A percentile compares a stretch with the other conserved stretches of the same genome.
Evolutionary conservation across 2,329 filamentous ascomycete genomes (phyloP).

Genomic region (Diaporthe vaccinii): DNA sequence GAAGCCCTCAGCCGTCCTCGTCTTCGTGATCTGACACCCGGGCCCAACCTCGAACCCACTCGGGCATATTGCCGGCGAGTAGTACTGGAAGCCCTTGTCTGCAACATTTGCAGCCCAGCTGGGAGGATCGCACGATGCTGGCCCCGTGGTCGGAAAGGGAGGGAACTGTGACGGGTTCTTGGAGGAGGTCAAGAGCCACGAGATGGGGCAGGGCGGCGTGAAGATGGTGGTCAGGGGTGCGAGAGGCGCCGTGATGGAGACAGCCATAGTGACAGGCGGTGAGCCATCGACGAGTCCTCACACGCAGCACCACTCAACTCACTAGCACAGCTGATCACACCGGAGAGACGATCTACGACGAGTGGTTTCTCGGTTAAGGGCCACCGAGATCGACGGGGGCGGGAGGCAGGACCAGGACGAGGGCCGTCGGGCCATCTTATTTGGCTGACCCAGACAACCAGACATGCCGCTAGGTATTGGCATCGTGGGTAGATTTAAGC

Average conservation of each 20-base stretch:
- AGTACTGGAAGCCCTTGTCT: conserved; percentile 53
- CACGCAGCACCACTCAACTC: conserved; percentile 1
- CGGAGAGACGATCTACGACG: conserved; percentile 9
- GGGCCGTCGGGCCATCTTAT: conserved; percentile 30
- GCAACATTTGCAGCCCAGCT: conserved; percentile 52
- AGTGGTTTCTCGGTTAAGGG: conserved; percentile 6
- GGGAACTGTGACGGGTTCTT: conserved; percentile 56
- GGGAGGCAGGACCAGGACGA: conserved; percentile 19
- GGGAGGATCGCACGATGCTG: conserved; percentile 53
- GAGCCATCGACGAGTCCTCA: conserved; percentile 13
- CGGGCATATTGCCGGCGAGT: conserved; percentile 57
- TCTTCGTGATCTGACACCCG: conserved; percentile 48
- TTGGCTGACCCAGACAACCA: neutral
- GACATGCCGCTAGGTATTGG: neutral
- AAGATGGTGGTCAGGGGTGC: conserved; percentile 57
- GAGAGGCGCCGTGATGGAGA: conserved; percentile 47
- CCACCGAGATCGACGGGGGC: conserved; percentile 26
- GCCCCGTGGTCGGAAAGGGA: conserved; percentile 50
- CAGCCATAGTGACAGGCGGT: conserved; percentile 29
- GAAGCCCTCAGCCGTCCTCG: conserved; percentile 49
- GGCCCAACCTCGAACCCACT: conserved; percentile 52
- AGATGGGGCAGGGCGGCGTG: conserved; percentile 54
- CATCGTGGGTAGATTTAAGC: conserved; percentile 29
- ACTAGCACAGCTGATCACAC: conserved; percentile 15
- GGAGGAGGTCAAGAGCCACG: conserved; percentile 56